A percentile compares a stretch with the other conserved stretches of the same genome.
These are phyloP conservation scores for Collybia sordida DNA, from an alignment of 768 basidiomycete genomes.

Conservation along the genomic window DNA sequence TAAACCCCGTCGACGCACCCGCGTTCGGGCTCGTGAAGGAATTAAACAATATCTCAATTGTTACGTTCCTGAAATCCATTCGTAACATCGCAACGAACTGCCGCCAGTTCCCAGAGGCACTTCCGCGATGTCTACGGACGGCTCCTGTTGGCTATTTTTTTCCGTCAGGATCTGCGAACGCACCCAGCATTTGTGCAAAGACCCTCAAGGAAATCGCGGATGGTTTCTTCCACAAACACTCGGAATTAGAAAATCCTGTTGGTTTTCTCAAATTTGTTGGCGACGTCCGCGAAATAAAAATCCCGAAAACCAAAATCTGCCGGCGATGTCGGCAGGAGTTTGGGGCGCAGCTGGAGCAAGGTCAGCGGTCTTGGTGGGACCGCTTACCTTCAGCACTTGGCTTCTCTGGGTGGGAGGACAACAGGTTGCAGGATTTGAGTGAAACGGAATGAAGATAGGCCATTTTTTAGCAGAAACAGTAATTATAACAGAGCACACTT, in stretches of 20 bases:
- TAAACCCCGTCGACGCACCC: conserved; percentile 2
- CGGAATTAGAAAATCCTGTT: conserved; percentile 4
- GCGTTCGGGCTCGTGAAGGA: conserved; percentile 11
- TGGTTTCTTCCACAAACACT: background rate
- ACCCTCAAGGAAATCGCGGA: conserved; percentile 4
- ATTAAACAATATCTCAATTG: conserved; percentile 5
- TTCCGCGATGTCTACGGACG: background rate
- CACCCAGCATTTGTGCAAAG: background rate
- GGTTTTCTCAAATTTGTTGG: conserved; percentile 5
- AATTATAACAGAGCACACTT: too few relatives aligned
- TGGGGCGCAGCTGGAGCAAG: background rate
- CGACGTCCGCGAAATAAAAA: background rate
- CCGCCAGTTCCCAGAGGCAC: conserved; percentile 3
- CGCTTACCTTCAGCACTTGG: conserved; percentile 1
- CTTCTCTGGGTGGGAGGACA: background rate
- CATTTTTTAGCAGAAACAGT: too few relatives aligned
- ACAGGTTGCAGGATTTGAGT: background rate
- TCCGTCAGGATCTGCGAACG: background rate
- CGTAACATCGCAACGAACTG: conserved; percentile 3
- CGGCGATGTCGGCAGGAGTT: conserved; percentile 4
- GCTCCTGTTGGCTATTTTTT: conserved; percentile 9
- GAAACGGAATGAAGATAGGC: too few relatives aligned
- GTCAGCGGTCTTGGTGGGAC: conserved; percentile 4
- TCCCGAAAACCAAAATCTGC: background rate
- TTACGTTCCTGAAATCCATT: conserved; percentile 8